Evolutionary conservation across 2,329 filamentous ascomycete genomes (phyloP), one percentile per base, ranked within the genome.

Genomic region (Sordariomycetes sp.): DNA sequence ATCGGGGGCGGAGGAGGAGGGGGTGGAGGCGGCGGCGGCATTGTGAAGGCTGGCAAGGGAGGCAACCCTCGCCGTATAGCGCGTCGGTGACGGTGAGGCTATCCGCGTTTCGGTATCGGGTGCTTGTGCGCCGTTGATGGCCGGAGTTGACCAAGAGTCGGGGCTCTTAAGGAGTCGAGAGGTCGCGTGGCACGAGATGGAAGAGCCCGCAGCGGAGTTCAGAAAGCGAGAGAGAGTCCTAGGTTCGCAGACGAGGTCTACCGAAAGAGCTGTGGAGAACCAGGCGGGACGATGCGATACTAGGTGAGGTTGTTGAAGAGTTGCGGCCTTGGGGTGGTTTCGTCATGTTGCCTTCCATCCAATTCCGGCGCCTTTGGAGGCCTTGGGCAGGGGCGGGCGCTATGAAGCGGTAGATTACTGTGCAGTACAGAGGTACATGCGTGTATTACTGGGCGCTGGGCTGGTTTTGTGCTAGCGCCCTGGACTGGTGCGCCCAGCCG

Each of bases 1-100:
- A 87, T 88, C 12, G 88, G 87, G 2, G 88, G 87, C 58, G 87
- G 86, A 53, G 85, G 71, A 56, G 88, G 87, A 61, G 86, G 85
- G 57, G 84, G 67, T 62, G 70, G 73, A 22, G 40, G 22, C 14
- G 43, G 48, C 54, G 57, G 43, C 32, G 52, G 37, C 43, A 52
- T 59, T 22, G 55, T 51, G 46, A 32, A 16, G 25, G 25, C 11
- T 28, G 37, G 7, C 22, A 32, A 14, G 24, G 54, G 40, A 20
- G 46, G 48, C 24, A 16, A 22, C 20, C 43, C 43, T 48, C 20
- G 18, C 20, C 43, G 43, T 48, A 11, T 5, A 22, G 5, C 8
- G 43, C 4, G 16, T n/a, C 20, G 35, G 34, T 40, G 3, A 16
- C 5, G n/a, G 53, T 22, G 24, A 24, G 22, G 32, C 14, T 22